A percentile compares a stretch with the other conserved stretches of the same genome.
Conservation (phyloP, 768 basidiomycete species). For the Tylopilus cervinicoccineus region DNA sequence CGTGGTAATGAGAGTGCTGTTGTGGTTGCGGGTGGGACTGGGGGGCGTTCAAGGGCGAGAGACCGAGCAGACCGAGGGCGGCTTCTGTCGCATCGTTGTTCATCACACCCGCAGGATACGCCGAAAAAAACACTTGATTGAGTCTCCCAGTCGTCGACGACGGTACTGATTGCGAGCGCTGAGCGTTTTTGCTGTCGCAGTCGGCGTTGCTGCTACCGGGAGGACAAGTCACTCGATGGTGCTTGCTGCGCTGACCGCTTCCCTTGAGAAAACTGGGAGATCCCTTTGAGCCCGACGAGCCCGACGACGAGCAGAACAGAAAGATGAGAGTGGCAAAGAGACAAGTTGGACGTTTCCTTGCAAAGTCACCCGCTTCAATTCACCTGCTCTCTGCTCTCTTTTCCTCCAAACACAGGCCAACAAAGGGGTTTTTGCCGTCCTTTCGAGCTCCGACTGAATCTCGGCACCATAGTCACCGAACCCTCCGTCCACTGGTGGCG, state of each 20-base stretch:
- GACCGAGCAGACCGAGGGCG: constrained; percentile 53
- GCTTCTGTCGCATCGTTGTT: constrained; percentile 57
- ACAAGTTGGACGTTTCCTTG: constrained; percentile 20
- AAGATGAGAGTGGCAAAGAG: constrained; percentile 4
- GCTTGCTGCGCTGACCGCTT: constrained; percentile 6
- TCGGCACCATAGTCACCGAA: no score
- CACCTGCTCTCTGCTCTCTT: constrained; percentile 16
- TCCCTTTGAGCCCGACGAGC: constrained; percentile 14
- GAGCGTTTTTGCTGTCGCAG: constrained; percentile 17
- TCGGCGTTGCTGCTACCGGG: constrained; percentile 3
- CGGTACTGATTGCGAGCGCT: constrained; percentile 12
- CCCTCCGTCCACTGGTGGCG: no score
- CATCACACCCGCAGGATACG: constrained; percentile 30
- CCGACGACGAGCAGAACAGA: constrained; percentile 14
- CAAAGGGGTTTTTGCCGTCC: constrained; percentile 22
- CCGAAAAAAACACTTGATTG: constrained; percentile 5
- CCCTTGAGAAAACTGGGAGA: neutral
- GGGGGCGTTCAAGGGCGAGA: constrained; percentile 37
- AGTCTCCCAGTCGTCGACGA: constrained; percentile 8
- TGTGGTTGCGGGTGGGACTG: constrained; percentile 25
- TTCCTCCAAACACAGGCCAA: constrained; percentile 26
- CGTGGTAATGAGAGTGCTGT: constrained; percentile 23
- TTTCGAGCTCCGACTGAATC: constrained; percentile 21
- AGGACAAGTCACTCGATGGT: constrained; percentile 3
- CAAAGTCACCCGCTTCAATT: constrained; percentile 14